Evolutionary conservation across 2,329 filamentous ascomycete species (phyloP).

Genomic region (Ophiostoma ulmi): DNA sequence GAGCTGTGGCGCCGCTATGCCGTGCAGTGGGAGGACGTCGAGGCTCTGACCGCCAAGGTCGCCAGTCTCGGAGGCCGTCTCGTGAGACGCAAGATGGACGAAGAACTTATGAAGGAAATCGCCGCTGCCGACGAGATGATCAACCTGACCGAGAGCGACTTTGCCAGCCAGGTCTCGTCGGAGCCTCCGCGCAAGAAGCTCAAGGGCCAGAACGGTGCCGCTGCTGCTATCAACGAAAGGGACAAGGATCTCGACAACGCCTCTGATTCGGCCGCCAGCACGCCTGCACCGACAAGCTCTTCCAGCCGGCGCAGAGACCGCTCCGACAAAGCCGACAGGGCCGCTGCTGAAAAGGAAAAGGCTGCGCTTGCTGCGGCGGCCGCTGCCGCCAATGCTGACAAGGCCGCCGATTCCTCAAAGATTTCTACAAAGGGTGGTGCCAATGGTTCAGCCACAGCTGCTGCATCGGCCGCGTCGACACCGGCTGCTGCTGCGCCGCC

Average conservation of each 20-base stretch:
- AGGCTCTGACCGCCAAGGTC: slow-evolving; percentile 86
- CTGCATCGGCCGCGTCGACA: slow-evolving; percentile 31
- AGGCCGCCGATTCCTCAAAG: not conserved
- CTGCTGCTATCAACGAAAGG: not conserved
- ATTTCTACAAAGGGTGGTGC: not conserved
- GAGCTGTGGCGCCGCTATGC: slow-evolving; percentile 93
- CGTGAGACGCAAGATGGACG: slow-evolving; percentile 84
- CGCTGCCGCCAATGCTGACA: slow-evolving; percentile 47
- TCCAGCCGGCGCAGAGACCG: slow-evolving; percentile 38
- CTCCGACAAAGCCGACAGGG: slow-evolving; percentile 49
- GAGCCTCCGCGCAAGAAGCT: slow-evolving; percentile 63
- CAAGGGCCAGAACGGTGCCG: slow-evolving; percentile 39
- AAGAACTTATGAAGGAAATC: slow-evolving; percentile 77
- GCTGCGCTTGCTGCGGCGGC: slow-evolving; percentile 31
- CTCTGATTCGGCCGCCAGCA: slow-evolving; percentile 51
- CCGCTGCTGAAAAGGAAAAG: slow-evolving; percentile 40
- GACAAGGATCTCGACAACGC: slow-evolving; percentile 37
- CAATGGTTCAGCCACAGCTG: not conserved
- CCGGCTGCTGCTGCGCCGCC: slow-evolving; percentile 49
- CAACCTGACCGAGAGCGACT: slow-evolving; percentile 34
- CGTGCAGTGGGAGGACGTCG: slow-evolving; percentile 90
- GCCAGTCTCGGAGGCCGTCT: slow-evolving; percentile 71
- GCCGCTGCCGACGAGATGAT: slow-evolving; percentile 59
- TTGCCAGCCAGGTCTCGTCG: slow-evolving; percentile 29
- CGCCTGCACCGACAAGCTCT: slow-evolving; percentile 37